Conservation (phyloP, 768 basidiomycete genomes). For the Macrolepiota dolichaula region DNA sequence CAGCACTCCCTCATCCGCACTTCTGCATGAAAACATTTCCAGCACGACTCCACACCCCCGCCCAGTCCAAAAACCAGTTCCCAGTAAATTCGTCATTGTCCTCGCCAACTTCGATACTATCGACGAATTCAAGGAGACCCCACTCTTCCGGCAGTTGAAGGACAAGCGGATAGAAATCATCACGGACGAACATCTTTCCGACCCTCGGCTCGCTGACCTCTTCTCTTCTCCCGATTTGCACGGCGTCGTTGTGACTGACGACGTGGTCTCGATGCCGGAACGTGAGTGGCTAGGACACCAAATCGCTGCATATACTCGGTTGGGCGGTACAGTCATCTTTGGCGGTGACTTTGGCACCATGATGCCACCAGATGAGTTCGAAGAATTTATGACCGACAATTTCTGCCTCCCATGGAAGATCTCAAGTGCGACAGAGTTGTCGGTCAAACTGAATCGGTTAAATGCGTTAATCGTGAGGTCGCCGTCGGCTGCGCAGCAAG, state of each 20-base stretch:
- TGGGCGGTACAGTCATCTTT: slow-evolving; percentile 35
- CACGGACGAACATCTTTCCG: slow-evolving; percentile 16
- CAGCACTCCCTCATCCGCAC: background rate
- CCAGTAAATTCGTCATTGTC: slow-evolving; percentile 23
- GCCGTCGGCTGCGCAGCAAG: slow-evolving; percentile 19
- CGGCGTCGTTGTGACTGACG: slow-evolving; percentile 34
- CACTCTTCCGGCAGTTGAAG: slow-evolving; percentile 19
- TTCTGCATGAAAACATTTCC: background rate
- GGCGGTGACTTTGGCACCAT: slow-evolving; percentile 23
- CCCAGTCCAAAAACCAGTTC: slow-evolving; percentile 11
- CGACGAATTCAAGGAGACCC: slow-evolving; percentile 10
- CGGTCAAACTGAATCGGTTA: slow-evolving; percentile 14
- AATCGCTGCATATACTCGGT: slow-evolving; percentile 29
- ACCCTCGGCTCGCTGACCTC: slow-evolving; percentile 21
- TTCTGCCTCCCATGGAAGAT: slow-evolving; percentile 32
- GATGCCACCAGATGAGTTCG: slow-evolving; percentile 16
- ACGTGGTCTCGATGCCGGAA: slow-evolving; percentile 20
- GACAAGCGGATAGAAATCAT: slow-evolving; percentile 18
- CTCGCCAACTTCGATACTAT: slow-evolving; percentile 19
- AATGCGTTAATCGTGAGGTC: slow-evolving; percentile 15
- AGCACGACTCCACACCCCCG: background rate
- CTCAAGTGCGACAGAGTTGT: slow-evolving; percentile 17
- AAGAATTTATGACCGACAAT: slow-evolving; percentile 21
- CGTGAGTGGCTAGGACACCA: slow-evolving; percentile 24
- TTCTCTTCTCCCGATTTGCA: slow-evolving; percentile 25